Conservation (phyloP, 1,139 yeast genomes). For the Candida sanyaensis region DNA sequence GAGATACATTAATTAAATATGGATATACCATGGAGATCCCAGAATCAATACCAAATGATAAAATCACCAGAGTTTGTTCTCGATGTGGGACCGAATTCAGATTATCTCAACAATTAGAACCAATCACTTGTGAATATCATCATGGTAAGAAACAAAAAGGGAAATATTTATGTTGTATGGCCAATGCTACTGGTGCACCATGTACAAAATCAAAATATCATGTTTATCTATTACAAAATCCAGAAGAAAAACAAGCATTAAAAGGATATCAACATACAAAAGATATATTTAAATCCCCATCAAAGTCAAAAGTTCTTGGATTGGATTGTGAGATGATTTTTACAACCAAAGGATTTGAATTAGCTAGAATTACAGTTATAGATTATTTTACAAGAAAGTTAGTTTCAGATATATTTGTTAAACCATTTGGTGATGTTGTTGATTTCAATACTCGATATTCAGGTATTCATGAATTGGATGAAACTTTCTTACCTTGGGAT, state of each 20-base stretch:
- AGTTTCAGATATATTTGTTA: slow-evolving; percentile 69
- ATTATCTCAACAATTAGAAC: slow-evolving; percentile 29
- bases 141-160: slow-evolving; percentile 43
- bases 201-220: slow-evolving; percentile 62
- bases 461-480: slow-evolving; percentile 66
- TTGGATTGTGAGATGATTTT: slow-evolving; percentile 97
- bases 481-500: slow-evolving; percentile 58
- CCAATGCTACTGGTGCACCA: slow-evolving; percentile 46
- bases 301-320: slow-evolving; percentile 56
- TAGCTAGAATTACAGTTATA: slow-evolving; percentile 78
- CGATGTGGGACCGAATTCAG: slow-evolving; percentile 56
- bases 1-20: slow-evolving; percentile 37
- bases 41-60: slow-evolving; percentile 21
- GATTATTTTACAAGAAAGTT: slow-evolving; percentile 70
- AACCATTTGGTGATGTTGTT: slow-evolving; percentile 73
- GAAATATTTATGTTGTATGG: slow-evolving; percentile 69
- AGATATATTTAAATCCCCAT: slow-evolving; percentile 18
- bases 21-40: slow-evolving; percentile 52
- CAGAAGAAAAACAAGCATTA: slow-evolving; percentile 55
- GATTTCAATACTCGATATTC: slow-evolving; percentile 87
- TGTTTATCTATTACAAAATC: slow-evolving; percentile 64
- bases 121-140: slow-evolving; percentile 41
- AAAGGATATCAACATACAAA: slow-evolving; percentile 53
- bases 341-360: slow-evolving; percentile 84
- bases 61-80: slow-evolving; percentile 38